Conservation (phyloP, 768 basidiomycete species). For the Collybia nuda region DNA sequence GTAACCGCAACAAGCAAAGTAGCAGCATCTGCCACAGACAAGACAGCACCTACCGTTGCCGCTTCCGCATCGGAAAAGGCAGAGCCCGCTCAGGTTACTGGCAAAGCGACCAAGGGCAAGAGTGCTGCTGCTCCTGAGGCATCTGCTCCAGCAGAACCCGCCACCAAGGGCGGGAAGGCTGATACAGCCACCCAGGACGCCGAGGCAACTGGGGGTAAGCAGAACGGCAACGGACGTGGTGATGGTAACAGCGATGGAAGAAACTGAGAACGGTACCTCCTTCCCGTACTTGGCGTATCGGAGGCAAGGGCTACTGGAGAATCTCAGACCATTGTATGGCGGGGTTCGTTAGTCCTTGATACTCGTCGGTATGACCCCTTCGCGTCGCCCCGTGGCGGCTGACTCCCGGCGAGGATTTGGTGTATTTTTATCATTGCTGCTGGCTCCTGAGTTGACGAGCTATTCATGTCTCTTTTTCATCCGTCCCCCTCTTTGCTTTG, state of each 20-base stretch:
- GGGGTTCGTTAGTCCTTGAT: not conserved
- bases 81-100: not conserved
- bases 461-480: not conserved
- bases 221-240: not conserved
- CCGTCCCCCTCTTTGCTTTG: slow-evolving; percentile 1
- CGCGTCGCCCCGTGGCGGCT: not conserved
- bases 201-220: not conserved
- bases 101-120: not conserved
- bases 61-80: slow-evolving; percentile 5
- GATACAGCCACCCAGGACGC: not conserved
- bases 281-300: not conserved
- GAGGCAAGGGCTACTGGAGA: not conserved
- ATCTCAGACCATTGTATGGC: not conserved
- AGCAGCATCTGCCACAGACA: not conserved
- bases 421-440: not conserved
- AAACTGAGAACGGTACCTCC: not conserved
- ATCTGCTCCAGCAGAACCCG: not conserved
- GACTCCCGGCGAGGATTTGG: not conserved
- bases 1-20: slow-evolving; percentile 5
- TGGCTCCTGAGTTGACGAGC: not conserved
- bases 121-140: not conserved
- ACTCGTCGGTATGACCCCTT: not conserved
- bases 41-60: not conserved
- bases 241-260: not conserved
- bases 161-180: not conserved